phyloP scores from a whole-genome alignment of 169 alveolate species.

The Perkinsus olseni region DNA sequence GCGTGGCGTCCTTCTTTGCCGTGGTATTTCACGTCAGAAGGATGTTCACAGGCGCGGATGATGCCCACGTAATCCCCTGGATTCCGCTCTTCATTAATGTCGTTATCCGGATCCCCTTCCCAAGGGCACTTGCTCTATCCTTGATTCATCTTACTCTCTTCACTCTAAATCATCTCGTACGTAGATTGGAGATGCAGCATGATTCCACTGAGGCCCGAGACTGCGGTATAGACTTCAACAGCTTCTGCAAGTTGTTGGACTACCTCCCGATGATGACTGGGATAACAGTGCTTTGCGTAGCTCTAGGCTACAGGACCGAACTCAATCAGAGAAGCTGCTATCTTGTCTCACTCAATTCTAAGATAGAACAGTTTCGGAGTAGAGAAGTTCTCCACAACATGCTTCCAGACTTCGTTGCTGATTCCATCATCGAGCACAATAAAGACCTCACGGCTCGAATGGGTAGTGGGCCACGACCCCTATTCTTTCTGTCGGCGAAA shows the following conservation, averaged over 20 bases:
- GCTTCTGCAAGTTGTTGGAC: constrained; percentile 3
- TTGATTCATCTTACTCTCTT: background rate
- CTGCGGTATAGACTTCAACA: background rate
- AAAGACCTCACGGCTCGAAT: constrained; percentile 27
- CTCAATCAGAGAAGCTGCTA: constrained; percentile 61
- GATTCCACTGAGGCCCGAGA: background rate
- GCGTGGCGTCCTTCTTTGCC: no score
- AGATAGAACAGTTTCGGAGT: constrained; percentile 55
- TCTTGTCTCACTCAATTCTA: constrained; percentile 47
- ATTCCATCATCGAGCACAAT: constrained; percentile 56
- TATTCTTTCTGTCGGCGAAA: background rate
- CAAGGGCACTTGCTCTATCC: background rate
- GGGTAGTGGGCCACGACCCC: background rate
- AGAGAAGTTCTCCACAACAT: constrained; percentile 73
- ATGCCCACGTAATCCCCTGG: background rate
- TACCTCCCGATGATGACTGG: constrained; percentile 58
- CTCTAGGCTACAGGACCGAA: constrained; percentile 72
- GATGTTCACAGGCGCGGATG: background rate
- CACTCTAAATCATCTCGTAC: background rate
- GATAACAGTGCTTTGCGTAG: constrained; percentile 55
- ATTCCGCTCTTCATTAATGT: background rate
- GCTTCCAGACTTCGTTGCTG: constrained; percentile 78
- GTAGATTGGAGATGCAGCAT: background rate
- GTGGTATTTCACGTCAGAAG: background rate
- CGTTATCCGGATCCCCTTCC: background rate